Evolutionary conservation across 495 filamentous ascomycete species (phyloP).

Genomic region (Podospora conica): DNA sequence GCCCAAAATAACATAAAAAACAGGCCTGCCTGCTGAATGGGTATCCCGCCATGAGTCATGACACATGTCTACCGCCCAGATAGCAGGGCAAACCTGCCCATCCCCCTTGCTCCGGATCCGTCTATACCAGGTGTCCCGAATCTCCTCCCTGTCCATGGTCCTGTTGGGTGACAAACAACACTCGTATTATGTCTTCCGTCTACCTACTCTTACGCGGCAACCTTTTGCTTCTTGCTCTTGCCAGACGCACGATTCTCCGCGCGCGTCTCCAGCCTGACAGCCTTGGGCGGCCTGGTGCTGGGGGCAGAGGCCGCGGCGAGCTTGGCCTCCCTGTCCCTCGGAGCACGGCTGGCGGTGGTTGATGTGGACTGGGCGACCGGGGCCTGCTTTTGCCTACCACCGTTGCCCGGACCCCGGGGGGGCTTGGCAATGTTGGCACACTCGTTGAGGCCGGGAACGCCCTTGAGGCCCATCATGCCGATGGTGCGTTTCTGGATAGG

Average conservation of each 20-base stretch:
- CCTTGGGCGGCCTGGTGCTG: not conserved
- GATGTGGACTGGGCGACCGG: not conserved
- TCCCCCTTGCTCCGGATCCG: not conserved
- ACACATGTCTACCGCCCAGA: not conserved
- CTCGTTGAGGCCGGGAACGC: slow-evolving; percentile 23
- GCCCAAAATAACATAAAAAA: not conserved
- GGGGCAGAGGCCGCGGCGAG: not conserved
- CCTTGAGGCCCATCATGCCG: slow-evolving; percentile 30
- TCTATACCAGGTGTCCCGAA: not conserved
- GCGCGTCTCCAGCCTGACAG: not conserved
- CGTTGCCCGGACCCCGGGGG: too few species aligned
- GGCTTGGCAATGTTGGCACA: not conserved
- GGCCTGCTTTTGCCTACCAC: not conserved
- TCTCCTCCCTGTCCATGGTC: not conserved
- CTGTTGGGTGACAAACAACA: not conserved
- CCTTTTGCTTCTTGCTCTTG: not conserved
- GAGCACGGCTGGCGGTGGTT: not conserved
- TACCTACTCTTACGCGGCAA: not conserved
- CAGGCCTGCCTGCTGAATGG: not conserved
- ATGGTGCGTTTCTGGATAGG: slow-evolving; percentile 12
- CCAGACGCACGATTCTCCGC: not conserved
- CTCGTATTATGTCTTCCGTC: too few species aligned
- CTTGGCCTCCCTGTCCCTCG: not conserved
- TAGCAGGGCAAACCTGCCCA: not conserved
- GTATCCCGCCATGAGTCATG: not conserved